Percentiles rank a stretch among this genome's conserved stretches.
Evolutionary conservation across 352 stramenopile species (phyloP).

Genomic region (Pythium angustatum): DNA sequence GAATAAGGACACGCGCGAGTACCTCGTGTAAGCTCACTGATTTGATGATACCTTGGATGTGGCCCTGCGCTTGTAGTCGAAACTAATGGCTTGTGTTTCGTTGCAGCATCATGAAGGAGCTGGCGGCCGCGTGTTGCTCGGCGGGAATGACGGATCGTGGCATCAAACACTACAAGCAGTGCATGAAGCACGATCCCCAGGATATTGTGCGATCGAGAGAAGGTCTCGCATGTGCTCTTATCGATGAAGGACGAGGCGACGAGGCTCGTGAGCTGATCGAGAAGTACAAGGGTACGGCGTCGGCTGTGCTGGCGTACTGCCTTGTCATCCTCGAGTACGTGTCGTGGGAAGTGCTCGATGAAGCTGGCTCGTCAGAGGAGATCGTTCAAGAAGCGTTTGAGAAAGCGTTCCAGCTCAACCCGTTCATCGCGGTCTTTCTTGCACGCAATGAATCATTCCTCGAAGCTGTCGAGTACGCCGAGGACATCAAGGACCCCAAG

Average conservation of each 20-base stretch:
- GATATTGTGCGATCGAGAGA: slow-evolving; percentile 66
- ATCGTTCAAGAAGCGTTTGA: slow-evolving; percentile 70
- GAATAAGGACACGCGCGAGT: slow-evolving; percentile 65
- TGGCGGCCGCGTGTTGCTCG: slow-evolving; percentile 70
- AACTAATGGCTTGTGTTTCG: not conserved
- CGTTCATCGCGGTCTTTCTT: slow-evolving; percentile 84
- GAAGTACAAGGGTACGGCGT: slow-evolving; percentile 49
- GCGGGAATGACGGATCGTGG: slow-evolving; percentile 71
- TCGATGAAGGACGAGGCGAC: slow-evolving; percentile 77
- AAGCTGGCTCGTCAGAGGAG: slow-evolving; percentile 75
- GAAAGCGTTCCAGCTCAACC: slow-evolving; percentile 73
- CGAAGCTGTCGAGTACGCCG: slow-evolving; percentile 79
- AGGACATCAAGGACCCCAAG: slow-evolving; percentile 73
- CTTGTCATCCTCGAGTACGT: slow-evolving; percentile 87
- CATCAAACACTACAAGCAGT: slow-evolving; percentile 83
- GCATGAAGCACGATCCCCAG: slow-evolving; percentile 70
- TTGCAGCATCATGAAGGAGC: slow-evolving; percentile 62
- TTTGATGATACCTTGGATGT: too few relatives aligned
- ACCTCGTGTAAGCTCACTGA: slow-evolving; percentile 53
- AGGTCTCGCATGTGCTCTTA: slow-evolving; percentile 68
- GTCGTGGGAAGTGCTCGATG: slow-evolving; percentile 86
- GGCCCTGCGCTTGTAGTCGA: not conserved
- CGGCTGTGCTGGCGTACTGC: slow-evolving; percentile 79
- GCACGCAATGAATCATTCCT: slow-evolving; percentile 79
- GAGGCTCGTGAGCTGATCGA: slow-evolving; percentile 76